Evolutionary conservation across 2,329 filamentous ascomycete species (phyloP).

Genomic region (Microdochium paspali): DNA sequence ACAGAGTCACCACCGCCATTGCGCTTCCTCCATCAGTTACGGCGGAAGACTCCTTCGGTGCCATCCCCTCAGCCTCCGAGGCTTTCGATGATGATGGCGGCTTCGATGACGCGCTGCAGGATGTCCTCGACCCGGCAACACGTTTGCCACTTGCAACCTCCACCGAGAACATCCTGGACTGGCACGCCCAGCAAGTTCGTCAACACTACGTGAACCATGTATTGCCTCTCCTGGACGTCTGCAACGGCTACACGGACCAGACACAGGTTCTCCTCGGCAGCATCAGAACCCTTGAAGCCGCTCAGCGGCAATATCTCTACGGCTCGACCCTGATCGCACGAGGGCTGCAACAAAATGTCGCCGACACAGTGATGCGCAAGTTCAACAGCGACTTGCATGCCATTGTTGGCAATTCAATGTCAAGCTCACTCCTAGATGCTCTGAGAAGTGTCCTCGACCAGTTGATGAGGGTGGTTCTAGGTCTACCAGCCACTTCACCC

Average conservation of each 20-base stretch:
- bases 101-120: slow-evolving; percentile 42
- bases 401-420: slow-evolving; percentile 54
- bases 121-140: slow-evolving; percentile 38
- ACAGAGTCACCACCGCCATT: slow-evolving; percentile 48
- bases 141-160: slow-evolving; percentile 38
- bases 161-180: slow-evolving; percentile 47
- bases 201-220: slow-evolving; percentile 52
- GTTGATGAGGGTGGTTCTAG: slow-evolving; percentile 41
- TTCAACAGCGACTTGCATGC: slow-evolving; percentile 56
- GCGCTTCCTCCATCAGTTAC: slow-evolving; percentile 46
- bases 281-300: slow-evolving; percentile 49
- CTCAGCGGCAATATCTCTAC: slow-evolving; percentile 46
- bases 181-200: slow-evolving; percentile 53
- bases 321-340: slow-evolving; percentile 42
- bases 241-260: slow-evolving; percentile 30
- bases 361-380: slow-evolving; percentile 29
- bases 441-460: slow-evolving; percentile 44
- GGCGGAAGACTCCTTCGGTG: slow-evolving; percentile 43
- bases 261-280: slow-evolving; percentile 39
- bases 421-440: slow-evolving; percentile 40
- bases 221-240: slow-evolving; percentile 42
- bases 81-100: slow-evolving; percentile 28
- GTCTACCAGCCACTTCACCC: slow-evolving; percentile 10
- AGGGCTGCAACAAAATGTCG: slow-evolving; percentile 29
- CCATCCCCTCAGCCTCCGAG: slow-evolving; percentile 29